A percentile compares a stretch with the other conserved stretches of the same genome.
These are phyloP conservation scores for Nicotiana tomentosiformis DNA, from an alignment of 257 asterid species.

Conservation along the genomic window DNA sequence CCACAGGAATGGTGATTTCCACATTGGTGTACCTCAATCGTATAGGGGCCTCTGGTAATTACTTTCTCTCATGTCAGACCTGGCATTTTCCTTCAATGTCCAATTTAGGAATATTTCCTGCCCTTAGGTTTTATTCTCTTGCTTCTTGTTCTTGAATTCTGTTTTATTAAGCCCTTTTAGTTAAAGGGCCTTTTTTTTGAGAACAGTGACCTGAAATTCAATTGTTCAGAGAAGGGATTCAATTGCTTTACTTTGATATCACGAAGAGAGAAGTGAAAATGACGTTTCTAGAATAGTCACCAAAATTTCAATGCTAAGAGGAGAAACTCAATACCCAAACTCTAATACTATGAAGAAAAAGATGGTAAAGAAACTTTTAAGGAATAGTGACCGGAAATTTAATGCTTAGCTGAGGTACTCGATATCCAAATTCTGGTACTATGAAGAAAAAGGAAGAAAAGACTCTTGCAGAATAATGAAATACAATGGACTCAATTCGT, in stretches of 20 bases:
- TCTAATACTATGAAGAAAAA: background rate
- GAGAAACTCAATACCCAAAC: background rate
- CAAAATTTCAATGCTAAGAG: background rate
- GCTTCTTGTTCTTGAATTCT: background rate
- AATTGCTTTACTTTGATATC: background rate
- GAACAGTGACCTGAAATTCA: background rate
- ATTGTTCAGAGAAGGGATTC: background rate
- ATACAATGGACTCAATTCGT: background rate
- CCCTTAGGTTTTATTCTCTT: background rate
- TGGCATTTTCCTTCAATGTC: background rate
- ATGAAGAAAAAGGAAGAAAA: background rate
- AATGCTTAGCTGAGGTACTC: background rate
- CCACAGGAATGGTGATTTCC: conserved; percentile 99
- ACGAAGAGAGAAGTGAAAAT: background rate
- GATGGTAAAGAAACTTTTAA: background rate
- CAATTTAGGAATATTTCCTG: background rate
- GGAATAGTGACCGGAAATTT: background rate
- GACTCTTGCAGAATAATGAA: background rate
- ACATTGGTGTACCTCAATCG: conserved; percentile 82
- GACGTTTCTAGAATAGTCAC: background rate
- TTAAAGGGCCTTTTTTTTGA: background rate
- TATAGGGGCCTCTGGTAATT: conserved; percentile 87
- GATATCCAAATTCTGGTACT: background rate
- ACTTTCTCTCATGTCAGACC: conserved; percentile 13
- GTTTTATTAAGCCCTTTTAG: conserved; percentile 5